phyloP scores from a whole-genome alignment of 495 filamentous ascomycete species.

The Daldinia concentrica region DNA sequence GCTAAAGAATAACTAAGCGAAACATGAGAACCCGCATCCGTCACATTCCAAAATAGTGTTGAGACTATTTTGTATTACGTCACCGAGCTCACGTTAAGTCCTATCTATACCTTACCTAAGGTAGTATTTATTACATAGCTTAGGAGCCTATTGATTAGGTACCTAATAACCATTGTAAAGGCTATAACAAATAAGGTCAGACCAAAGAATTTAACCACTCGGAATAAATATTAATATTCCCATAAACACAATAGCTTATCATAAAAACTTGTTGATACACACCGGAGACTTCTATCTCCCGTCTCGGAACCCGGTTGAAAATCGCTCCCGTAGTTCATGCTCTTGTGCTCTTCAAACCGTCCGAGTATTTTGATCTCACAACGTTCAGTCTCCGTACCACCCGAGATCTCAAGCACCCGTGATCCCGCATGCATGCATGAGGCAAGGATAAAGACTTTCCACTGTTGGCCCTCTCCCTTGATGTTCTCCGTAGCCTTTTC shows the following conservation, averaged over 20 bases:
- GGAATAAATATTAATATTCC: conserved; percentile 54
- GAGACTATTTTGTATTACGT: too few relatives aligned
- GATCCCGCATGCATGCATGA: conserved; percentile 94
- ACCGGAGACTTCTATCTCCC: conserved; percentile 49
- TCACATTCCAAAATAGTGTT: background rate
- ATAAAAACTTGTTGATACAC: conserved; percentile 90
- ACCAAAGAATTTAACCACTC: too few relatives aligned
- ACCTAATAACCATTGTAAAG: background rate
- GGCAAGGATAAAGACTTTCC: conserved; percentile 70
- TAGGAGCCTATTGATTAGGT: too few relatives aligned
- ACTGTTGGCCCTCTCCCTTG: conserved; percentile 22
- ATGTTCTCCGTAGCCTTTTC: conserved; percentile 45
- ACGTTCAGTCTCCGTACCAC: conserved; percentile 41
- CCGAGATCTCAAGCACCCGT: conserved; percentile 68
- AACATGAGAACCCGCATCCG: background rate
- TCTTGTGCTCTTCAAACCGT: conserved; percentile 85
- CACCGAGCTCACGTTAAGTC: too few relatives aligned
- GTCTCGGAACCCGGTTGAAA: conserved; percentile 58
- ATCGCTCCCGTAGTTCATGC: conserved; percentile 95
- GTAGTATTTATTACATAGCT: too few relatives aligned
- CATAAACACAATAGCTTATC: conserved; percentile 85
- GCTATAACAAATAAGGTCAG: too few relatives aligned
- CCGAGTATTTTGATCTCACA: conserved; percentile 74
- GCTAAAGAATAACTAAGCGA: background rate
- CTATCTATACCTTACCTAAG: too few relatives aligned